Conservation (phyloP, 129 eudicot genomes). For the Chrysanthemum lavandulifolium region DNA sequence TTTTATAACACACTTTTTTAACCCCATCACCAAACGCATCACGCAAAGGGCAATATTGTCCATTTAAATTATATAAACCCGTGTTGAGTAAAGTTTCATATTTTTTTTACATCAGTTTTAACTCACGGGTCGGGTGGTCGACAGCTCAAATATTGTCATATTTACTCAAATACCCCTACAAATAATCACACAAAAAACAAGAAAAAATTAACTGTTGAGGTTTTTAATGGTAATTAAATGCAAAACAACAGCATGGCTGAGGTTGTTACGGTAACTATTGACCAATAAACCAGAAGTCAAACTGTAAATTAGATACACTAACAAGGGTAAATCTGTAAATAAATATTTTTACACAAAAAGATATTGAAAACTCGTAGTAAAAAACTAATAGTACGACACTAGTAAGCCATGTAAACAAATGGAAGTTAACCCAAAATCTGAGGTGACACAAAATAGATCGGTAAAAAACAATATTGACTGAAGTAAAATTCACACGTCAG, state of each 20-base stretch:
- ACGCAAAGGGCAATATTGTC: slow-evolving; percentile 26
- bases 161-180: slow-evolving; percentile 18
- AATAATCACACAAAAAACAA: slow-evolving; percentile 21
- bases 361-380: no score
- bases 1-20: not conserved
- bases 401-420: no score
- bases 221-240: not conserved
- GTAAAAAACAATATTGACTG: not conserved
- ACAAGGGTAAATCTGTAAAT: slow-evolving; percentile 27
- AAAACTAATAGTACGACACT: no score
- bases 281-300: slow-evolving; percentile 13
- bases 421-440: slow-evolving; percentile 5
- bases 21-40: slow-evolving; percentile 9
- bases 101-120: slow-evolving; percentile 15
- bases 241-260: slow-evolving; percentile 6
- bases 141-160: not conserved
- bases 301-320: not conserved
- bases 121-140: not conserved
- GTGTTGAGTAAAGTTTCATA: slow-evolving; percentile 17
- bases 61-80: not conserved
- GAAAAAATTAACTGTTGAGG: slow-evolving; percentile 6
- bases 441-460: slow-evolving; percentile 23
- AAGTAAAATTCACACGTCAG: no score
- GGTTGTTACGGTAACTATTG: slow-evolving; percentile 15
- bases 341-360: no score